Base-by-base conservation (phyloP, 2,329 filamentous ascomycete genomes). In the Neoscytalidium dimidiatum region DNA sequence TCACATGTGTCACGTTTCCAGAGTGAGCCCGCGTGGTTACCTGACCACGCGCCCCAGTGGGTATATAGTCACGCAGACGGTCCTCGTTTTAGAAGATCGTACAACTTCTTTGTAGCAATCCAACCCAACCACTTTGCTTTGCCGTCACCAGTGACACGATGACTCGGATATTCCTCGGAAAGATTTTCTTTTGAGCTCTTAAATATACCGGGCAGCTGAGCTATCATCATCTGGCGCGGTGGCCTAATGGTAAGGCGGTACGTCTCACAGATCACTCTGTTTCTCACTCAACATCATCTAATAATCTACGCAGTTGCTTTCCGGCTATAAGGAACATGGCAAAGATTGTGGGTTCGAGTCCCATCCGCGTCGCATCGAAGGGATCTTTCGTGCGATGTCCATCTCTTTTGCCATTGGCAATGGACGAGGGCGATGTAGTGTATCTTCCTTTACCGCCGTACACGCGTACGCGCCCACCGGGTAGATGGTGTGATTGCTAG, bases 191-290 rank as follows among this genome's bases (percentile, higher is more conserved):
- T 0, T 28, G 17, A 11, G 14, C 3, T 33, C 3, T 38, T 57
- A 57, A 14, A 1, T 0, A 13, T 29, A 1, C 13, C 53, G 4
- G 8, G 8, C 17, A 0, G 3, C 3, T 1, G 0, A 6, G 0
- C 2, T 4, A 2, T 33, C 48, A 62, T 52, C 33, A 21, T 43
- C 63, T 29, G 70, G 69, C 69, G 68, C 68, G 67, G 71, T 73
- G 71, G 71, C 71, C 71, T 73, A 73, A 73, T 73, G 71, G 71
- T 72, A 73, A 73, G 71, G 71, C 71, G 71, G 33, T 62, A 23
- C 44, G 38, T 61, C 21, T 17, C 38, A 17, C 11, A 35, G 33
- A 35, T 14, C 33, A 14, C n/a, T n/a, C n/a, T n/a, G n/a, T n/a
- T n/a, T n/a, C n/a, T n/a, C n/a, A n/a, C n/a, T n/a, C n/a, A n/a